Conservation (phyloP, 2,329 filamentous ascomycete genomes). For the Apiospora pterosperma region DNA sequence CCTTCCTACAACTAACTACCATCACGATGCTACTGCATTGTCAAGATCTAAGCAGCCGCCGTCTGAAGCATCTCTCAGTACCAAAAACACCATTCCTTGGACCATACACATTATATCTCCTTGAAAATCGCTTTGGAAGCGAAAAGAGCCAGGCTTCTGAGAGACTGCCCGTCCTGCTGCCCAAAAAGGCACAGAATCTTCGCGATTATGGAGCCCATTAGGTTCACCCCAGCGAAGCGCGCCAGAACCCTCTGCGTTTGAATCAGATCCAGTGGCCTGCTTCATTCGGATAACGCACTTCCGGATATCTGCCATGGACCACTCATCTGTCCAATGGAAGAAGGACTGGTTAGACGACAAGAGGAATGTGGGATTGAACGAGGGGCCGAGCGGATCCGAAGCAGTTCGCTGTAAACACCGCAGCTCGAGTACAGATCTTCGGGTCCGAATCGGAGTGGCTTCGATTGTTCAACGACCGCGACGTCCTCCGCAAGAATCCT, state of each 20-base stretch:
- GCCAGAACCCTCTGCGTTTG: not conserved
- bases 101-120: not conserved
- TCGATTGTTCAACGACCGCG: not conserved
- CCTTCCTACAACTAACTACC: not conserved
- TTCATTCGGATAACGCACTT: not conserved
- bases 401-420: not conserved
- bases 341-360: not conserved
- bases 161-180: not conserved
- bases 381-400: not conserved
- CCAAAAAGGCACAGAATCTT: too few relatives aligned
- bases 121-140: not conserved
- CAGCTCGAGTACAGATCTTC: not conserved
- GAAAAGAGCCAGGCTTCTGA: not conserved
- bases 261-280: not conserved
- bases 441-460: not conserved
- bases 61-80: not conserved
- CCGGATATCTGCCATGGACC: not conserved
- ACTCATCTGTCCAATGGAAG: not conserved
- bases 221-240: not conserved
- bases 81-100: not conserved
- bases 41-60: not conserved
- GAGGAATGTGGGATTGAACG: not conserved
- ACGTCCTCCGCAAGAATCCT: not conserved
- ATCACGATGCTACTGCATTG: not conserved
- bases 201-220: too few relatives aligned